A percentile compares a stretch with the other conserved stretches of the same genome.
Evolutionary conservation across 495 filamentous ascomycete species (phyloP).

Genomic region (Emericellopsis terricola): DNA sequence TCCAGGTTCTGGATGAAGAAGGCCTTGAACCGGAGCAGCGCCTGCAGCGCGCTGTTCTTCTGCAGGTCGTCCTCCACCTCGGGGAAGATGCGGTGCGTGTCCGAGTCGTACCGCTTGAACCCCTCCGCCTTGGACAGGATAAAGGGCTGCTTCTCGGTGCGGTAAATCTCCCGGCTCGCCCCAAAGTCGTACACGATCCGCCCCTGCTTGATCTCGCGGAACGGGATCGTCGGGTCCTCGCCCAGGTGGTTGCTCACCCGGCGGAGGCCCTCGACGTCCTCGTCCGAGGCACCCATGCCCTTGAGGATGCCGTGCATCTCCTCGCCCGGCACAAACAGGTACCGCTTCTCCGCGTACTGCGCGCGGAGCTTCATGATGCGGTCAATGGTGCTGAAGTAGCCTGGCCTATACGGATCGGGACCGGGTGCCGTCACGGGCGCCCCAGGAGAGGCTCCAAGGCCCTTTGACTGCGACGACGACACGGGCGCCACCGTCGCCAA

Average conservation of each 20-base stretch:
- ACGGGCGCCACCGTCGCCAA: no score
- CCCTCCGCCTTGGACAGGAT: constrained; percentile 1
- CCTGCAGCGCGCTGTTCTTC: constrained; percentile 1
- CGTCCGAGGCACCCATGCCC: constrained; percentile 1
- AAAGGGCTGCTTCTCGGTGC: constrained; percentile 1
- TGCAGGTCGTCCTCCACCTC: constrained; percentile 2
- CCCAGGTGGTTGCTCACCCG: neutral
- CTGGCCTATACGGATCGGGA: constrained; percentile 1
- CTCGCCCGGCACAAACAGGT: neutral
- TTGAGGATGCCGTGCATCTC: constrained; percentile 1
- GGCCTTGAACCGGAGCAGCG: constrained; percentile 2
- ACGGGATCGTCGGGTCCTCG: neutral
- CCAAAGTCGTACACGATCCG: constrained; percentile 1
- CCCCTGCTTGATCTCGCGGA: neutral
- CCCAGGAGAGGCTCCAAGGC: no score
- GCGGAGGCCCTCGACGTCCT: neutral
- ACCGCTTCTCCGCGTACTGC: neutral
- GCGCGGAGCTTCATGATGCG: constrained; percentile 1
- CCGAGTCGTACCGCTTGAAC: constrained; percentile 3
- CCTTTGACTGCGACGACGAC: no score
- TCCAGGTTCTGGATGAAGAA: constrained; percentile 1
- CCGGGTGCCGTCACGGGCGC: no score
- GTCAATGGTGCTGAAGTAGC: neutral
- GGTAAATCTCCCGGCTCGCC: neutral
- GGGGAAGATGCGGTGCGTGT: neutral